A percentile compares a stretch with the other conserved stretches of the same genome.
These are phyloP conservation scores for Lactifluus pinguis DNA, from an alignment of 768 basidiomycete species.

Conservation along the genomic window DNA sequence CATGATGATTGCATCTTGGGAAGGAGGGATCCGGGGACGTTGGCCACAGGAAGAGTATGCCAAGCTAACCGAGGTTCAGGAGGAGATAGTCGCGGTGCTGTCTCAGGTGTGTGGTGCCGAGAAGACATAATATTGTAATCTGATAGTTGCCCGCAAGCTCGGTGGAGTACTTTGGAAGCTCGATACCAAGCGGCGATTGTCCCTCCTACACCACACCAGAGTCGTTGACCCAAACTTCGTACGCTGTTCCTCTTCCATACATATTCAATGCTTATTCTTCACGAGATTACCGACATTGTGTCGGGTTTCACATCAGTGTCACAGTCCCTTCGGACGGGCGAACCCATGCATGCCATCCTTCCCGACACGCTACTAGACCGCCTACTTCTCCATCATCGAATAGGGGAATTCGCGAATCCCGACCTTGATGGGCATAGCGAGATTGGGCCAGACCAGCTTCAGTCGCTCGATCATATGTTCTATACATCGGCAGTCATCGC, in stretches of 20 bases:
- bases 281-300: slow-evolving; percentile 36
- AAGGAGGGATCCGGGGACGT: slow-evolving; percentile 39
- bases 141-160: slow-evolving; percentile 23
- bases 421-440: neutral
- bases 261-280: neutral
- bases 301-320: slow-evolving; percentile 25
- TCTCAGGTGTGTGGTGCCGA: slow-evolving; percentile 26
- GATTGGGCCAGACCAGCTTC: slow-evolving; percentile 8
- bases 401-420: neutral
- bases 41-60: slow-evolving; percentile 44
- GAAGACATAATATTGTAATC: neutral
- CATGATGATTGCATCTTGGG: slow-evolving; percentile 36
- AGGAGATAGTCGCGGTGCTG: slow-evolving; percentile 33
- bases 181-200: slow-evolving; percentile 32
- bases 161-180: slow-evolving; percentile 36
- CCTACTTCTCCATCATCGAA: slow-evolving; percentile 6
- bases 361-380: slow-evolving; percentile 16
- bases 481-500: slow-evolving; percentile 13
- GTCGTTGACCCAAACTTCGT: slow-evolving; percentile 51
- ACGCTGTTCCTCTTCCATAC: slow-evolving; percentile 6
- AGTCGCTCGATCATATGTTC: slow-evolving; percentile 14
- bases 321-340: slow-evolving; percentile 15
- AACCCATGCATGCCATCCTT: slow-evolving; percentile 17
- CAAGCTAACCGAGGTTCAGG: slow-evolving; percentile 33
- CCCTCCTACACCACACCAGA: slow-evolving; percentile 35